Conservation (phyloP, 225 moss, liverwort and hornwort genomes). For the Physcomitrellopsis africana region DNA sequence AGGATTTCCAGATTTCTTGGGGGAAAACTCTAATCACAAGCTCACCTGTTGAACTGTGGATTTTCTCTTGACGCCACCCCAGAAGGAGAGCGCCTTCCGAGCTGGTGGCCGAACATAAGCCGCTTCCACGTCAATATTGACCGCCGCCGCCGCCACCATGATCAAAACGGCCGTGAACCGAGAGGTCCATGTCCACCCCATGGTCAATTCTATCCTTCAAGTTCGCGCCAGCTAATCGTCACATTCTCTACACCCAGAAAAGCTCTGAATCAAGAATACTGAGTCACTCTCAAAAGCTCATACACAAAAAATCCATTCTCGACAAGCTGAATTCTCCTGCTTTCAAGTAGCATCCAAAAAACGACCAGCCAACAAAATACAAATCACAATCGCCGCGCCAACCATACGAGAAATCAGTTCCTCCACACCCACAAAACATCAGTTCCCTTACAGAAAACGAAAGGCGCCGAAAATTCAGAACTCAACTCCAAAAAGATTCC, state of each 20-base stretch:
- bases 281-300: no score
- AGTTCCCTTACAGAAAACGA: no score
- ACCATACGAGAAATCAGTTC: no score
- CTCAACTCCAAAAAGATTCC: no score
- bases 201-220: conserved; percentile 16
- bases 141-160: neutral
- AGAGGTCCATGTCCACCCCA: conserved; percentile 36
- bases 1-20: neutral
- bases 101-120: conserved; percentile 43
- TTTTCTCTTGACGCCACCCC: conserved; percentile 42
- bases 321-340: no score
- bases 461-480: no score
- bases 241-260: conserved; percentile 22
- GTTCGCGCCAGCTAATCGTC: neutral
- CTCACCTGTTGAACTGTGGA: conserved; percentile 43
- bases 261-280: neutral
- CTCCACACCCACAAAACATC: no score
- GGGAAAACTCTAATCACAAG: conserved; percentile 27
- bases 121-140: conserved; percentile 9
- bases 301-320: no score
- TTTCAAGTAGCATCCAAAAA: no score
- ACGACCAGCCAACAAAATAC: no score
- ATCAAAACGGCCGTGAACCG: conserved; percentile 11
- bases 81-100: conserved; percentile 48
- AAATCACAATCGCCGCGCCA: no score